phyloP scores from a whole-genome alignment of 2,329 filamentous ascomycete species.

The Cordyceps javanica region DNA sequence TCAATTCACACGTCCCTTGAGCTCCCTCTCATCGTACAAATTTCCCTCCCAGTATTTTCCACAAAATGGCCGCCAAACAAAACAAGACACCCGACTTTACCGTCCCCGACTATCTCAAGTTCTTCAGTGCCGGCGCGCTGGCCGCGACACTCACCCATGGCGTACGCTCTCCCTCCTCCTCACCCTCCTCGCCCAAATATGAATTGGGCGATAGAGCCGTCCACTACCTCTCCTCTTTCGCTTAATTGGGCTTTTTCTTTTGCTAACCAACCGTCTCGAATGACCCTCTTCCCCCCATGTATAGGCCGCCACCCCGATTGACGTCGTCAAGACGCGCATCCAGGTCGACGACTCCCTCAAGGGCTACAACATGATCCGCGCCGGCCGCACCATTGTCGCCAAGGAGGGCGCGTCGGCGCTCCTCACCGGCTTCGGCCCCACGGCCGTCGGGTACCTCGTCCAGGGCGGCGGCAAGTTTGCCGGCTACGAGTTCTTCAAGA shows the following conservation, averaged over 20 bases:
- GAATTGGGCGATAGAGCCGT: not conserved
- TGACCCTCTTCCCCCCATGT: not conserved
- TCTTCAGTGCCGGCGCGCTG: slow-evolving; percentile 47
- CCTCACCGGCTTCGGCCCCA: slow-evolving; percentile 78
- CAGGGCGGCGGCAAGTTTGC: slow-evolving; percentile 89
- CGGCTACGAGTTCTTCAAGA: slow-evolving; percentile 93
- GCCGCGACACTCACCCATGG: slow-evolving; percentile 47
- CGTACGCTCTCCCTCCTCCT: slow-evolving; percentile 27
- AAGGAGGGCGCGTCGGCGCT: slow-evolving; percentile 75
- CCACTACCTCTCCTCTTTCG: no score
- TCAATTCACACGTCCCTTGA: not conserved
- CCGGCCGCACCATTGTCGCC: slow-evolving; percentile 69
- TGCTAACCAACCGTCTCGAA: no score
- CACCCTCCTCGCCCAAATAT: not conserved
- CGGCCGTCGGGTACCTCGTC: slow-evolving; percentile 80
- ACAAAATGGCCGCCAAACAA: slow-evolving; percentile 21
- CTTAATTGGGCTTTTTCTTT: no score
- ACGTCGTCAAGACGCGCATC: slow-evolving; percentile 85
- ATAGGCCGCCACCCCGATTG: slow-evolving; percentile 47
- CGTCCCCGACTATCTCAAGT: slow-evolving; percentile 42
- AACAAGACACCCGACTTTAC: slow-evolving; percentile 35
- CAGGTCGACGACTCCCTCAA: slow-evolving; percentile 83
- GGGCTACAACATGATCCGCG: slow-evolving; percentile 75
- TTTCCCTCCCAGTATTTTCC: no score
- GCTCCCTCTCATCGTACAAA: not conserved